Evolutionary conservation across 805 yeast genomes (phyloP).

Genomic region (Isabelozyma pseudorhagii): DNA sequence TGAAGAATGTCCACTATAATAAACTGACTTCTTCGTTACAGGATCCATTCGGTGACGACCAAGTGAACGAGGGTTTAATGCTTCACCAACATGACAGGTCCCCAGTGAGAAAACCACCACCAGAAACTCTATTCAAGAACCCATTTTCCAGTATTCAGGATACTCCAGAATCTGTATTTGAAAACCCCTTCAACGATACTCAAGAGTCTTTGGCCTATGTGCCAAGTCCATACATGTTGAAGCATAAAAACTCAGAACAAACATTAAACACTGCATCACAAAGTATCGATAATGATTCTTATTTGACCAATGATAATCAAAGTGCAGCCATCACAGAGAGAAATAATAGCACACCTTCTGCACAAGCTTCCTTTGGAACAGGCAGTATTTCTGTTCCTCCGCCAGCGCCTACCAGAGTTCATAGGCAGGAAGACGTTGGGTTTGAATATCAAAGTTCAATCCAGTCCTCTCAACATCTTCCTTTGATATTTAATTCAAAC

Average conservation of each 20-base stretch:
- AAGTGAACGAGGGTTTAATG: neutral
- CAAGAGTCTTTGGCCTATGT: neutral
- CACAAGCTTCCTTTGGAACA: neutral
- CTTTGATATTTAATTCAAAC: neutral
- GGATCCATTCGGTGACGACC: constrained; percentile 10
- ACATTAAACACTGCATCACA: neutral
- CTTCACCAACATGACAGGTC: neutral
- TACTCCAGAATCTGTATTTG: neutral
- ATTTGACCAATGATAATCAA: neutral
- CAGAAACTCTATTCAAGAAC: neutral
- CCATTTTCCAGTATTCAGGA: neutral
- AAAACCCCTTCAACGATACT: neutral
- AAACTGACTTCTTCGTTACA: neutral
- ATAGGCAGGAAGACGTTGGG: neutral
- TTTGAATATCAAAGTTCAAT: neutral
- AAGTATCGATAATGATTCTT: neutral
- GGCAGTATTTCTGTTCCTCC: neutral
- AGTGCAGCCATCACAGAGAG: neutral
- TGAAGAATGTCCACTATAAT: neutral
- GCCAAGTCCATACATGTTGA: neutral
- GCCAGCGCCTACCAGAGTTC: neutral
- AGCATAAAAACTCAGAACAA: neutral
- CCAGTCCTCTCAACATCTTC: neutral
- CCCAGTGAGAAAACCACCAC: neutral
- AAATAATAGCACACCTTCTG: neutral